Evolutionary conservation across 2,329 filamentous ascomycete genomes (phyloP).

Genomic region (Fusarium nematophilum): DNA sequence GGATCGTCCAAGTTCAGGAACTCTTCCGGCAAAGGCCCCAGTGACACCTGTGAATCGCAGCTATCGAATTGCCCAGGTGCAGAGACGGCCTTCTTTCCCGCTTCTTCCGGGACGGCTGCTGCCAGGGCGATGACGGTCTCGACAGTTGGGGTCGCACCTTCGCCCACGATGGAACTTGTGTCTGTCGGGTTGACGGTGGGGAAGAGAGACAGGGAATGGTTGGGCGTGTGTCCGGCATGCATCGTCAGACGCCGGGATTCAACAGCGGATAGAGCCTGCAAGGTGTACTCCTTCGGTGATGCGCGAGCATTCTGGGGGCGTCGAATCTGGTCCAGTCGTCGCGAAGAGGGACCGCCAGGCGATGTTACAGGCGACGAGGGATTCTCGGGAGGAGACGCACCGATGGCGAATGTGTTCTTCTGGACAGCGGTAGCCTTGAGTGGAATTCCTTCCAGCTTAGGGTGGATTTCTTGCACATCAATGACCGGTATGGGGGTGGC

Average conservation of each 20-base stretch:
- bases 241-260: conserved; percentile 66
- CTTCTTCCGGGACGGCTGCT: conserved; percentile 9
- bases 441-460: conserved; percentile 69
- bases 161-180: conserved; percentile 41
- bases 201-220: conserved; percentile 66
- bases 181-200: conserved; percentile 58
- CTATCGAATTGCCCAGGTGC: conserved; percentile 16
- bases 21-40: conserved; percentile 20
- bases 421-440: conserved; percentile 66
- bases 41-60: conserved; percentile 34
- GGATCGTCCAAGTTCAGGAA: conserved; percentile 26
- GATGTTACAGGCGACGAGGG: conserved; percentile 47
- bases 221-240: conserved; percentile 73
- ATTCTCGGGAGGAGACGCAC: conserved; percentile 37
- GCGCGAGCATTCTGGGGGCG: conserved; percentile 25
- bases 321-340: conserved; percentile 23
- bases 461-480: conserved; percentile 68
- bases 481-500: conserved; percentile 59
- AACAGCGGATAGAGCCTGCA: conserved; percentile 59
- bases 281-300: conserved; percentile 56
- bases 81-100: background rate
- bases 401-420: conserved; percentile 62
- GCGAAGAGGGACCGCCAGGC: conserved; percentile 39
- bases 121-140: conserved; percentile 28
- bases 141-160: conserved; percentile 46